These are phyloP conservation scores for Globisporangium orthogonon DNA, from an alignment of 352 stramenopile species.

Conservation along the genomic window DNA sequence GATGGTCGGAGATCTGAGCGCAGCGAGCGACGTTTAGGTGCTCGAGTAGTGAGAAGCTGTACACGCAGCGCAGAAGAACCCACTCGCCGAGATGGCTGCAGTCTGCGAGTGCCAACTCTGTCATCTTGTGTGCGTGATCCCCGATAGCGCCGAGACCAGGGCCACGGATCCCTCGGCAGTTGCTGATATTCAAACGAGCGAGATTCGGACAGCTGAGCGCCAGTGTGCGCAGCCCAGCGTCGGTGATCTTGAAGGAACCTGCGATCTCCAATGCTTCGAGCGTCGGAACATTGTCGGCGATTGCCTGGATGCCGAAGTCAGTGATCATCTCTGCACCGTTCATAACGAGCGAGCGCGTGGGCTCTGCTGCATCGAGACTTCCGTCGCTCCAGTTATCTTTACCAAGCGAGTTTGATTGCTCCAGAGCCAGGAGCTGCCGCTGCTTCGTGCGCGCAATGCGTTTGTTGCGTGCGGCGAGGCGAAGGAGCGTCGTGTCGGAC, in stretches of 20 bases:
- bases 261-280: slow-evolving; percentile 58
- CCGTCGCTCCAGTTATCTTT: background rate
- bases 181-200: slow-evolving; percentile 44
- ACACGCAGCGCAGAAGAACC: slow-evolving; percentile 64
- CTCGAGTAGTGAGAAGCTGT: slow-evolving; percentile 41
- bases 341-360: slow-evolving; percentile 42
- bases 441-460: slow-evolving; percentile 24
- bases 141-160: slow-evolving; percentile 56
- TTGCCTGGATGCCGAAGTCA: slow-evolving; percentile 40
- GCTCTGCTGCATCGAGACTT: slow-evolving; percentile 4
- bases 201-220: slow-evolving; percentile 40
- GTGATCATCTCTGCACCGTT: slow-evolving; percentile 67
- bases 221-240: slow-evolving; percentile 46
- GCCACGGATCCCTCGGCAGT: slow-evolving; percentile 37
- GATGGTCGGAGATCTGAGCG: slow-evolving; percentile 73
- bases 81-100: slow-evolving; percentile 58
- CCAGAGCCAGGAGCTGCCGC: slow-evolving; percentile 12
- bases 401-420: background rate
- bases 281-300: slow-evolving; percentile 38
- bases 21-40: slow-evolving; percentile 71
- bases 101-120: slow-evolving; percentile 37
- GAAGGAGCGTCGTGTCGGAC: slow-evolving; percentile 49
- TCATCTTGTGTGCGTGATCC: slow-evolving; percentile 39
- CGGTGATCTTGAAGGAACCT: slow-evolving; percentile 34
- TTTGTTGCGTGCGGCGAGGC: slow-evolving; percentile 56